Evolutionary conservation across 1,284 basidiomycete species (phyloP).

Genomic region (Tausonia pullulans): DNA sequence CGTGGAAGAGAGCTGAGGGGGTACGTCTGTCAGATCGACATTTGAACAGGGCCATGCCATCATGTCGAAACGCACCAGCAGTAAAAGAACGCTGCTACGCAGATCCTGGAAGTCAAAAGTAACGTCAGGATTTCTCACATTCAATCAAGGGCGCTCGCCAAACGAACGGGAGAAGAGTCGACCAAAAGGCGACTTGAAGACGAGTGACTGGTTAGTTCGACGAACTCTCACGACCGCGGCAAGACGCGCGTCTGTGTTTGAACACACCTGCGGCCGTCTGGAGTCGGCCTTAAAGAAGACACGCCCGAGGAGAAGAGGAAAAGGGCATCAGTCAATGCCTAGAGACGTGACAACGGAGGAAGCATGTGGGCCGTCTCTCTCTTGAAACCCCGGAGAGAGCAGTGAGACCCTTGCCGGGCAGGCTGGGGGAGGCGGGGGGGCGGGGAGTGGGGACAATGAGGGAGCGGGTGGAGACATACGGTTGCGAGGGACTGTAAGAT

Average conservation of each 20-base stretch:
- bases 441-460: too few species aligned
- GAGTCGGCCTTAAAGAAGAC: conserved; percentile 42
- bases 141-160: too few species aligned
- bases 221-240: neutral
- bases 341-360: neutral
- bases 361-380: neutral
- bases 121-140: neutral
- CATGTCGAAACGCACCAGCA: conserved; percentile 47
- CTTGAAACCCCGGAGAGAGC: too few species aligned
- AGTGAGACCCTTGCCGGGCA: too few species aligned
- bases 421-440: too few species aligned
- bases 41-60: neutral
- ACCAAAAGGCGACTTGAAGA: conserved; percentile 64
- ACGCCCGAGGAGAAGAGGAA: neutral
- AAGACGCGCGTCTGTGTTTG: neutral
- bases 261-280: conserved; percentile 55
- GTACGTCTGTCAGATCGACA: too few species aligned
- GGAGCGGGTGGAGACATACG: neutral
- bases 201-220: neutral
- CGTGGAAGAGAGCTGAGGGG: conserved; percentile 66
- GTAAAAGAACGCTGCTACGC: conserved; percentile 58
- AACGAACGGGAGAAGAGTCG: conserved; percentile 53
- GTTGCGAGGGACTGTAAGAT: conserved; percentile 8
- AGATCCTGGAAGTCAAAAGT: conserved; percentile 31
- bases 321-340: neutral